These are phyloP conservation scores for Ophiobolus disseminans DNA, from an alignment of 2,329 filamentous ascomycete species.

Conservation along the genomic window DNA sequence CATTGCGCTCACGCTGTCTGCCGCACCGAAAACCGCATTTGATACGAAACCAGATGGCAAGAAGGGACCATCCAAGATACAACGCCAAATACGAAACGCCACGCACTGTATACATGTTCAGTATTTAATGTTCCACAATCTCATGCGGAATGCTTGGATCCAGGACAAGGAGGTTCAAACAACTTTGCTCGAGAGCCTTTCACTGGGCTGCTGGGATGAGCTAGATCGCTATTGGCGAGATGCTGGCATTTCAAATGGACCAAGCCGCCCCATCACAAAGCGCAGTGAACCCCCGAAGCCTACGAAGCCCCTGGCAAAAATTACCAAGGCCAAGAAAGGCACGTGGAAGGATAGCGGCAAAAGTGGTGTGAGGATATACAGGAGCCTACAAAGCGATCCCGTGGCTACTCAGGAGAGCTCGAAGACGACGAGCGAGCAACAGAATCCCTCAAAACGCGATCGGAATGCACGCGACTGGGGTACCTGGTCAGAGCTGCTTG, in stretches of 20 bases:
- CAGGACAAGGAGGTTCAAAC: slow-evolving; percentile 45
- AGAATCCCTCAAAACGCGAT: slow-evolving; percentile 50
- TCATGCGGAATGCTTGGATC: slow-evolving; percentile 60
- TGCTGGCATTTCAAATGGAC: slow-evolving; percentile 82
- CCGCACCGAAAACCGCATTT: slow-evolving; percentile 31
- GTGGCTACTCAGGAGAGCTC: slow-evolving; percentile 9
- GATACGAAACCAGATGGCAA: slow-evolving; percentile 63
- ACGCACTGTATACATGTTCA: slow-evolving; percentile 92
- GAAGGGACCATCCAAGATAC: slow-evolving; percentile 85
- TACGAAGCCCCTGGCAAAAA: slow-evolving; percentile 73
- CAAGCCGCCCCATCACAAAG: slow-evolving; percentile 73
- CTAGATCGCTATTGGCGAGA: slow-evolving; percentile 64
- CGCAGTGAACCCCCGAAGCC: slow-evolving; percentile 66
- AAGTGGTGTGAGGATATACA: slow-evolving; percentile 42
- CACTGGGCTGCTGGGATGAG: slow-evolving; percentile 44
- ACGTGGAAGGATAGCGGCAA: slow-evolving; percentile 53
- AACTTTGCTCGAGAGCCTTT: slow-evolving; percentile 38
- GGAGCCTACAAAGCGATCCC: slow-evolving; percentile 29
- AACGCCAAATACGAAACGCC: slow-evolving; percentile 76
- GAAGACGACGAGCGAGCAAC: slow-evolving; percentile 32
- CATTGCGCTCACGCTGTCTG: slow-evolving; percentile 72
- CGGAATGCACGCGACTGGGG: slow-evolving; percentile 72
- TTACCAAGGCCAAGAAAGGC: slow-evolving; percentile 23
- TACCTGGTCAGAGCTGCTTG: slow-evolving; percentile 70
- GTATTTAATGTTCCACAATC: slow-evolving; percentile 87